Conservation (phyloP, 768 basidiomycete genomes). For the Boletus patriciae region DNA sequence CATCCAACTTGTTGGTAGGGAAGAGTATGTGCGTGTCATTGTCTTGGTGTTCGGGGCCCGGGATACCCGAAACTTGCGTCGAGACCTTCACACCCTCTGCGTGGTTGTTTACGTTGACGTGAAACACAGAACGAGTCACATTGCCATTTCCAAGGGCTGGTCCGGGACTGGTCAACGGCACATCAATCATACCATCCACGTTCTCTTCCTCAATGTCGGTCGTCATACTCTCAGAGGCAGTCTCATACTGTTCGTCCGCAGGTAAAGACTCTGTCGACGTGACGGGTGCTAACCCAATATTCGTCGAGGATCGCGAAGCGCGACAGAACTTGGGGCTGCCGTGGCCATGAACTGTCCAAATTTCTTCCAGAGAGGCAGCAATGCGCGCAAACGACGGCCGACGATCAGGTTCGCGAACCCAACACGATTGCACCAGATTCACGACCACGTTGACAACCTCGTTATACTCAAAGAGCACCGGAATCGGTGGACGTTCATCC, state of each 20-base stretch:
- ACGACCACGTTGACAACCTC: conserved; percentile 35
- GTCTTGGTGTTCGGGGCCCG: neutral
- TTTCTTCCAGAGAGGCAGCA: conserved; percentile 43
- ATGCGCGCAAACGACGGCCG: conserved; percentile 56
- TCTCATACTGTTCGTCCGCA: conserved; percentile 28
- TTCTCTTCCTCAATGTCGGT: conserved; percentile 15
- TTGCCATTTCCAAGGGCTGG: neutral
- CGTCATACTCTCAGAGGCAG: conserved; percentile 27
- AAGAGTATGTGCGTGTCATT: conserved; percentile 27
- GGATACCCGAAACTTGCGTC: neutral
- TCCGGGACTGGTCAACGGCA: conserved; percentile 20
- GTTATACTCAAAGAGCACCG: conserved; percentile 34
- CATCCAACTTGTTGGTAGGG: conserved; percentile 38
- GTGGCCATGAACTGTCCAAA: conserved; percentile 42
- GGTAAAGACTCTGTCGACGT: conserved; percentile 19
- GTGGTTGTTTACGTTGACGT: conserved; percentile 3
- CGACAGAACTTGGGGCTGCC: neutral
- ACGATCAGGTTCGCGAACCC: conserved; percentile 51
- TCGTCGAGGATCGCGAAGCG: neutral
- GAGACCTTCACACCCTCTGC: conserved; percentile 23
- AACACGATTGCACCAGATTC: conserved; percentile 53
- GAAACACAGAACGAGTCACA: neutral
- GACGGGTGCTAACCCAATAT: neutral
- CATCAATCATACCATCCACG: conserved; percentile 14
- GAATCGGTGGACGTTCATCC: conserved; percentile 52